Conservation (phyloP, 1,284 basidiomycete species). For the Marasmius fiardii region DNA sequence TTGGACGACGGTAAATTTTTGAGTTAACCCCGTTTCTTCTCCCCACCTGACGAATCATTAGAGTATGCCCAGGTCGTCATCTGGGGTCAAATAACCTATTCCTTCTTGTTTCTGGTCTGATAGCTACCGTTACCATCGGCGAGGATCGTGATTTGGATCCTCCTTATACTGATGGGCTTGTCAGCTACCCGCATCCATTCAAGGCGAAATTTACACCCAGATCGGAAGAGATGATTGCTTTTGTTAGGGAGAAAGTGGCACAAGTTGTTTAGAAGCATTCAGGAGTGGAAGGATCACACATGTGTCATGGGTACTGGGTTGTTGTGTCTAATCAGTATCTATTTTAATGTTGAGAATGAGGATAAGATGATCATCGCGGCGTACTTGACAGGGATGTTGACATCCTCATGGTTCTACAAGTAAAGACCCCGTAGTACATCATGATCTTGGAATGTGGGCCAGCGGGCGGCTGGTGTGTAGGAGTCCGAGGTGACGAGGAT, state of each 20-base stretch:
- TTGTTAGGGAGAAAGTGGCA: not conserved
- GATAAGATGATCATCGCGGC: no score
- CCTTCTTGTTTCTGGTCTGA: not conserved
- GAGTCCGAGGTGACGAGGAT: no score
- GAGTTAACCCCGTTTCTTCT: not conserved
- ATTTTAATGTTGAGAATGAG: no score
- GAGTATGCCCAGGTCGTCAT: conserved; percentile 13
- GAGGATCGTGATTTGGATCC: not conserved
- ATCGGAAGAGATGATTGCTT: not conserved
- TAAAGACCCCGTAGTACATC: no score
- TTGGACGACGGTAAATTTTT: conserved; percentile 22
- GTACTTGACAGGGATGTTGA: no score
- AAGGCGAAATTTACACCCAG: not conserved
- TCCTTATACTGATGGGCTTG: not conserved
- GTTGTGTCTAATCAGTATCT: no score
- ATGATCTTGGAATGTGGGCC: no score
- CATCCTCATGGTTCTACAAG: no score
- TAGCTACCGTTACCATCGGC: not conserved
- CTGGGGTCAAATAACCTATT: conserved; percentile 12
- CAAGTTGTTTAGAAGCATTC: no score
- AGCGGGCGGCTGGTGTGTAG: no score
- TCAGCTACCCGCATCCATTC: not conserved
- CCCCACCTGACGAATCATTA: conserved; percentile 11
- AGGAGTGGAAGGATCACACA: no score
- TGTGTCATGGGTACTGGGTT: no score